Conservation (phyloP, 805 yeast species). For the Saturnispora sekii region DNA sequence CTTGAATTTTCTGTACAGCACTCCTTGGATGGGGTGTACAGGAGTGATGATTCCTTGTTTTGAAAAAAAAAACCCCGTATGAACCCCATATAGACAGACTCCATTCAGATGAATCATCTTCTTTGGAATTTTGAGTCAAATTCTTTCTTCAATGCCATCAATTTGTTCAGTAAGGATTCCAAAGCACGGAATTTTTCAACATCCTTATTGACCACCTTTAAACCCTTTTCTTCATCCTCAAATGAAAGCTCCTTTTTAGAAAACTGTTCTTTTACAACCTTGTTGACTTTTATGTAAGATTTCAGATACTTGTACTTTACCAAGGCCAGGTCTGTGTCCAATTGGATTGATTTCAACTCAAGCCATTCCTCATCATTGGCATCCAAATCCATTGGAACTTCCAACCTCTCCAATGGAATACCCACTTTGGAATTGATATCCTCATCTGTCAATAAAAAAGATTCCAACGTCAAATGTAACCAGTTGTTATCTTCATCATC, state of each 20-base stretch:
- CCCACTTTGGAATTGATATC: constrained; percentile 6
- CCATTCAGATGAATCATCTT: not conserved
- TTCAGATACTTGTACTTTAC: constrained; percentile 23
- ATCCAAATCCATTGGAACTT: constrained; percentile 7
- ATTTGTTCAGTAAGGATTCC: constrained; percentile 15
- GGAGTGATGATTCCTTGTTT: no score
- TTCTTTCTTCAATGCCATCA: constrained; percentile 13
- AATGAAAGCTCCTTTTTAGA: constrained; percentile 16
- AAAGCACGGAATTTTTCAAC: constrained; percentile 18
- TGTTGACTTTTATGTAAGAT: constrained; percentile 19
- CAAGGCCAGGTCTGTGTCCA: constrained; percentile 20
- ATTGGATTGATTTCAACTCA: constrained; percentile 20
- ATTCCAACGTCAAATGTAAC: constrained; percentile 7
- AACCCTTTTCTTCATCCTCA: constrained; percentile 21
- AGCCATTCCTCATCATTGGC: constrained; percentile 11
- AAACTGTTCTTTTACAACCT: constrained; percentile 20
- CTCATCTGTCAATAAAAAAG: constrained; percentile 5
- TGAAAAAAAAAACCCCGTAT: no score
- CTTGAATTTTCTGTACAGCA: no score
- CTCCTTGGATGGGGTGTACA: no score
- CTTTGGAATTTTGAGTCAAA: constrained; percentile 8
- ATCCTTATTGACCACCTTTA: constrained; percentile 16
- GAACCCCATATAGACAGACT: not conserved
- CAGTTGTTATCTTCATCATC: not conserved
- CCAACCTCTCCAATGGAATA: not conserved